Evolutionary conservation across 352 stramenopile species (phyloP), one percentile per base, ranked within the genome.

Genomic region (Phytophthora kernoviae): DNA sequence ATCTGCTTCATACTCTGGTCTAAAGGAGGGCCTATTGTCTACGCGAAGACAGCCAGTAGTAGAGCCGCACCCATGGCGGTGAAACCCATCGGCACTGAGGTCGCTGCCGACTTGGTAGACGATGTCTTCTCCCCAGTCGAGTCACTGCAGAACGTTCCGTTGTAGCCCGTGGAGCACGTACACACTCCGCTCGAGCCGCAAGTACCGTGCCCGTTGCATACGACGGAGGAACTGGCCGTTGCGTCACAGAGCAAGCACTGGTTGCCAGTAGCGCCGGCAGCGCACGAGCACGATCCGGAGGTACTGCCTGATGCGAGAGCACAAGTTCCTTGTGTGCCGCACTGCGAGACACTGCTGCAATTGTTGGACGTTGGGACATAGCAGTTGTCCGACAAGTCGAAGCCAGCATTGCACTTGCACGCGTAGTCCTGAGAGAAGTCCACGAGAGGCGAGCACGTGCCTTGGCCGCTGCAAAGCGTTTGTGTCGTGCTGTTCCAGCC

Each of bases 351-450:
- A 51, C 70, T 91, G 62, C 81, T 89, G 65, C 85, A 94, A 8
- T 82, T 62, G 58, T 91, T 92, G 44, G 79, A 91, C 21, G 63
- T 70, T 11, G 75, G 61, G 0, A 49, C 52, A 36, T 66, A 54
- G 73, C 85, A 94, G 54, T 76, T 79, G 53, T 84, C 68, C 36
- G 71, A 76, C 37, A 62, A 56, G 44, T 82, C 74, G 62, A 85
- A 94, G 30, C 85, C 85, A 39, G 68, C 66, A 62, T 94, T 89
- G 67, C 85, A 94, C 52, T 87, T 79, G 67, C 85, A 94, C 46
- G 75, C 71, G 57, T 91, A 94, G 50, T 88, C 68, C 47, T 86
- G 66, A 12, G 75, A 66, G 34, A 90, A 91, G 32, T 69, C 37
- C 18, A 58, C 66, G 37, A 75, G 75, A 18, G 83, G 84, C 17